Evolutionary conservation across 352 stramenopile genomes (phyloP).

Genomic region (Pseudoperonospora humuli): DNA sequence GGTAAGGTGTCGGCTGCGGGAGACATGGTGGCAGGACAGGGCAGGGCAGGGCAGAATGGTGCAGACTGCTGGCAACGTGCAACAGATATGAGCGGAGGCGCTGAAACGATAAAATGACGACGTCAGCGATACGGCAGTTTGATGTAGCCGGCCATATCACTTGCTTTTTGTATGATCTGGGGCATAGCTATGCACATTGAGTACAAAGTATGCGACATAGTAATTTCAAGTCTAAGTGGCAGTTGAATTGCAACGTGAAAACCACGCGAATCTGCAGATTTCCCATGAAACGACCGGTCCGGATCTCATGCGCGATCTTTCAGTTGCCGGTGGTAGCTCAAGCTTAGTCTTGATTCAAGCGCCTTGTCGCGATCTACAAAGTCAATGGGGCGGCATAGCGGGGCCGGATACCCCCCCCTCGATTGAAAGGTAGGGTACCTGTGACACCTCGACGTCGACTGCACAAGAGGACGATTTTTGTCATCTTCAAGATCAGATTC

Average conservation of each 20-base stretch:
- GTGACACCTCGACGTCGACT: too few relatives aligned
- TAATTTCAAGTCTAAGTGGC: not conserved
- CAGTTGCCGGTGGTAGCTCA: too few relatives aligned
- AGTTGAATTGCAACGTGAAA: constrained; percentile 3
- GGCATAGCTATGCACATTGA: not conserved
- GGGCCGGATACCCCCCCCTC: too few relatives aligned
- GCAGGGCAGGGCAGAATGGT: not conserved
- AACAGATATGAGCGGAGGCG: not conserved
- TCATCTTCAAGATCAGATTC: too few relatives aligned
- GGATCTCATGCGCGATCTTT: too few relatives aligned
- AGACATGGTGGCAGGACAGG: constrained; percentile 14
- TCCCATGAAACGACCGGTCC: not conserved
- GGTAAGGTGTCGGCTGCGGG: constrained; percentile 15
- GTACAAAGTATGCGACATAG: constrained; percentile 12
- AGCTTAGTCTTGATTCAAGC: too few relatives aligned
- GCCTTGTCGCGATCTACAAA: too few relatives aligned
- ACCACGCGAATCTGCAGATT: constrained; percentile 14
- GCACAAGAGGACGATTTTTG: too few relatives aligned
- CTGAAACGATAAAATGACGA: constrained; percentile 20
- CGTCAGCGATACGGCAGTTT: constrained; percentile 3
- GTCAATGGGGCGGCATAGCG: too few relatives aligned
- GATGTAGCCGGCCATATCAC: constrained; percentile 5
- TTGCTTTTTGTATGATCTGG: constrained; percentile 13
- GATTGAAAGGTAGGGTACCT: too few relatives aligned
- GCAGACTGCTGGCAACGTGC: constrained; percentile 1